phyloP scores from a whole-genome alignment of 163 green algal species.

The Prototheca cutis region DNA sequence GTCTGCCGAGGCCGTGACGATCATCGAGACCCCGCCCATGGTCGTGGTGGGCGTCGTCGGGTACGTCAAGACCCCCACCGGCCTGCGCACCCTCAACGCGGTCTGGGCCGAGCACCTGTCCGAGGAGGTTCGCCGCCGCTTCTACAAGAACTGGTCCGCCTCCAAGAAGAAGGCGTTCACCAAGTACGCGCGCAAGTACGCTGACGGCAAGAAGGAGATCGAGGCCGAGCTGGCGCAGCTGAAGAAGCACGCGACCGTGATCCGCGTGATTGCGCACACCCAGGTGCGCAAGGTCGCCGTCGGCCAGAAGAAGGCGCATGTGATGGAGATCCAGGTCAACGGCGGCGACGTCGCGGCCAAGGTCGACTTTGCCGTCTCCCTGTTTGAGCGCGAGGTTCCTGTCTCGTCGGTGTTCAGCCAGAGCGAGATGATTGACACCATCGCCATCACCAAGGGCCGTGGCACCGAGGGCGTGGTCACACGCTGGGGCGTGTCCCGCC shows the following conservation, averaged over 20 bases:
- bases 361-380: constrained; percentile 83
- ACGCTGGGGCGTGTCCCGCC: constrained; percentile 94
- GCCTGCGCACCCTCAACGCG: constrained; percentile 84
- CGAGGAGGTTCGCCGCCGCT: constrained; percentile 85
- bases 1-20: constrained; percentile 91
- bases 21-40: constrained; percentile 96
- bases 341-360: constrained; percentile 83
- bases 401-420: constrained; percentile 62
- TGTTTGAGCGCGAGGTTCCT: constrained; percentile 81
- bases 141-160: constrained; percentile 99
- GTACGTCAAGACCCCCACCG: constrained; percentile 88
- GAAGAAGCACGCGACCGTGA: constrained; percentile 87
- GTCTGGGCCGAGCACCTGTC: constrained; percentile 96
- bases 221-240: constrained; percentile 74
- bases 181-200: constrained; percentile 96
- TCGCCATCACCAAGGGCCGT: constrained; percentile 90
- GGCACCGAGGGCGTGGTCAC: constrained; percentile 96
- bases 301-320: constrained; percentile 95
- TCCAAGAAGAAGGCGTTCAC: constrained; percentile 99
- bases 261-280: constrained; percentile 88
- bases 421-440: constrained; percentile 99
- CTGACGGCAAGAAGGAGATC: constrained; percentile 85
- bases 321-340: constrained; percentile 99
- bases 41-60: constrained; percentile 93
- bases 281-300: constrained; percentile 82